Evolutionary conservation across 2,329 filamentous ascomycete genomes (phyloP), one percentile per base, ranked within the genome.

Genomic region (Alternaria sp.): DNA sequence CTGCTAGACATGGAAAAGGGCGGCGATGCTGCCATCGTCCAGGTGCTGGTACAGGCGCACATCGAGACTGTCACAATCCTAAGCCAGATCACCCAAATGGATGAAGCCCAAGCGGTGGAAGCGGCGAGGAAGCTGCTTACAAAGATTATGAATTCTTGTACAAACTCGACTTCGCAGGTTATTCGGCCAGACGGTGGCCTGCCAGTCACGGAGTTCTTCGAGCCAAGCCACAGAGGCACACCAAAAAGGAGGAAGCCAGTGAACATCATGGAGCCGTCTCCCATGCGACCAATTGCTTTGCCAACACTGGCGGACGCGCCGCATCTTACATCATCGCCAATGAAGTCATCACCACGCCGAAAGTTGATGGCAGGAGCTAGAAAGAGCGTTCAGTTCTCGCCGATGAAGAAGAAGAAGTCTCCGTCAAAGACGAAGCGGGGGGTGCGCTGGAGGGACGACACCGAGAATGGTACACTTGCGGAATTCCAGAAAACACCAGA

Each of bases 401-500:
- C 94, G 0, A 93, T 93, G 0, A 90, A 90, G 65, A 97, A 90
- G 65, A 97, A 92, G 81, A 90, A 90, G 79, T 86, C 87, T 10
- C 87, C 89, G 1, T 79, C 80, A 41, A 87, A 87, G 71, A 65
- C 83, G 59, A 93, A 93, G 80, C 88, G 94, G 64, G 90, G 87
- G 49, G 95, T 99, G 6, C 88, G 95, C 68, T 99, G 96, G 96
- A 90, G 93, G 62, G 94, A 97, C 73, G 96, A 98, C 72, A 93
- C 90, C 3, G 91, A 96, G 75, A 89, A 95, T 55, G 94, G 94
- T 23, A 90, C 90, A 1, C 83, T 98, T 60, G 94, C 92, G 11
- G 96, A 98, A 77, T 97, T 95, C 76, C 92, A 95, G 75, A 93
- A 93, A 81, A 97, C 95, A 3, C 95, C 96, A 1, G 87, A 94